Evolutionary conservation across 2,329 filamentous ascomycete genomes (phyloP), one percentile per base, ranked within the genome.

Genomic region (Sclerotinia trifoliorum): DNA sequence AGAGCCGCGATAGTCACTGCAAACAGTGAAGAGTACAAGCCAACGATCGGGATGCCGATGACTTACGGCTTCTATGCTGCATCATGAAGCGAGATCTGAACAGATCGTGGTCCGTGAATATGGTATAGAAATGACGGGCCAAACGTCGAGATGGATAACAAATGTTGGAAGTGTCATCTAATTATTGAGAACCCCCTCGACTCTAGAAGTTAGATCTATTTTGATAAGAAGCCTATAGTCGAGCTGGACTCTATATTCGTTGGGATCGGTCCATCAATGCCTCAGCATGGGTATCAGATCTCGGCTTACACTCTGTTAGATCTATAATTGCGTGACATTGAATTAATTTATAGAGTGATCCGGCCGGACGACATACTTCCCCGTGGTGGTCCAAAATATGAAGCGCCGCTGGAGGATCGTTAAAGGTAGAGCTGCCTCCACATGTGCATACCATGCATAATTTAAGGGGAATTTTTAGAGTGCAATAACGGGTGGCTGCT

Each of bases 401-500:
- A 39, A 49, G 54, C 32, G 54, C 32, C 54, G 21, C 11, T 39
- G 54, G 54, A 24, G 21, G 26, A 54, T 54, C 26, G 51, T 26
- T 21, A 55, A 55, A 21, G 32, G n/a, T 56, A 42, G 6, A 56
- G 54, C n/a, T 56, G 32, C 32, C 6, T 42, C 21, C 11, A 57
- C 32, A n/a, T 35, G 29, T 63, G 35, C 29, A 60, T 60, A 49
- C 44, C 54, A 60, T 39, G 29, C 42, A 52, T 21, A 2, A 39
- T 44, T 49, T 42, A 15, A 58, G 52, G 19, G 51, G 24, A 60
- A 49, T 49, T 60, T 64, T 60, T 48, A 21, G 42, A 57, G 63
- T 35, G 24, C 54, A 19, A 62, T 54, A 55, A 32, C 51, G 66
- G 61, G 39, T 51, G 32, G 61, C 66, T 65, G 66, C 66, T 65